Evolutionary conservation across 257 asterid genomes (phyloP).

Genomic region (Ligustrum vulgare): DNA sequence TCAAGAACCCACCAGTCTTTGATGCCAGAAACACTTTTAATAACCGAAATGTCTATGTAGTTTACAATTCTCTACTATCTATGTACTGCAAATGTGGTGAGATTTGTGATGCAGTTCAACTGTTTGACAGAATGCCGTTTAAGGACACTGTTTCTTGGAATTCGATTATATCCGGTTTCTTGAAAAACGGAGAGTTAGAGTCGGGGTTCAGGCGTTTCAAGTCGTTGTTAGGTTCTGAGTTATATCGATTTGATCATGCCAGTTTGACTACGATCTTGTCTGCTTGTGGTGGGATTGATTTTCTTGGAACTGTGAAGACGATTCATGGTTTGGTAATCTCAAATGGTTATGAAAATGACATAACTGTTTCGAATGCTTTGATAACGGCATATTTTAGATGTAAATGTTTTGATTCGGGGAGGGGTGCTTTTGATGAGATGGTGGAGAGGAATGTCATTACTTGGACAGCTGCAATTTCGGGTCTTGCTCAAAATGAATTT

Average conservation of each 20-base stretch:
- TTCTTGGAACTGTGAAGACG: slow-evolving; percentile 40
- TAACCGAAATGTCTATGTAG: slow-evolving; percentile 18
- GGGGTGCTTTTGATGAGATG: slow-evolving; percentile 65
- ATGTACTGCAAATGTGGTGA: slow-evolving; percentile 51
- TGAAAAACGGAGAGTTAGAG: slow-evolving; percentile 39
- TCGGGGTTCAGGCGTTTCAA: slow-evolving; percentile 60
- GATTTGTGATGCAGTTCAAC: slow-evolving; percentile 42
- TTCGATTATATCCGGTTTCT: slow-evolving; percentile 72
- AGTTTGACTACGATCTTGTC: slow-evolving; percentile 66
- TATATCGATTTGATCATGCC: slow-evolving; percentile 54
- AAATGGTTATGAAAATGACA: slow-evolving; percentile 58
- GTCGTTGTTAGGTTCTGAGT: slow-evolving; percentile 32
- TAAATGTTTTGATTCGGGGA: slow-evolving; percentile 47
- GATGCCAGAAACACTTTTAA: slow-evolving; percentile 7
- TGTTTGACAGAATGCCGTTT: slow-evolving; percentile 74
- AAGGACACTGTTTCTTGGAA: slow-evolving; percentile 84
- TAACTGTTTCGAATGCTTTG: slow-evolving; percentile 71
- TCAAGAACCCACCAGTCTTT: slow-evolving; percentile 47
- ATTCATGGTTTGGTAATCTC: slow-evolving; percentile 60
- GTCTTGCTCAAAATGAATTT: slow-evolving; percentile 60
- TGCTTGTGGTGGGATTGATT: slow-evolving; percentile 49
- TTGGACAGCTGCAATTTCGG: slow-evolving; percentile 84
- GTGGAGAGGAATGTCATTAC: slow-evolving; percentile 68
- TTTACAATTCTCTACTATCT: slow-evolving; percentile 58
- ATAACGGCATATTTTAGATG: slow-evolving; percentile 65